Base-by-base conservation (phyloP, 306 rosid species). In the Inga leiocalycina region DNA sequence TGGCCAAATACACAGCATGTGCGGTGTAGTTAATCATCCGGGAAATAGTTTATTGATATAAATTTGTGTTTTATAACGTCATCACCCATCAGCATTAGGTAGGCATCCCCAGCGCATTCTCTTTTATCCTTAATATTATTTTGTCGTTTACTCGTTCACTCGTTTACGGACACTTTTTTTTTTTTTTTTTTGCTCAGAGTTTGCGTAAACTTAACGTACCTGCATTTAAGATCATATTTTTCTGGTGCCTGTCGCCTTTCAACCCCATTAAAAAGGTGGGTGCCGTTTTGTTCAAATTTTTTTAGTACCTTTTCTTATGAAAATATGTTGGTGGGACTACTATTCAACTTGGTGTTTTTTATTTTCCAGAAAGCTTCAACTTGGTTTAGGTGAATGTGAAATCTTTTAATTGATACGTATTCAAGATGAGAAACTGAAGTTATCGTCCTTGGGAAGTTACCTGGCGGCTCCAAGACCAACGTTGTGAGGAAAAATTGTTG, bases 401-500 rank as follows among this genome's bases (percentile, higher is more conserved):
- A 52, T 17, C 22, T 17, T 20, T 7, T 56, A 56, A 20, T 56
- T 39, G 6, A 39, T 39, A 5, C 7, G 41, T 37, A 5, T 37
- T 34, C 15, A 35, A 67, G 13, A 67, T 16, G 48, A 67, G 19
- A 49, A 49, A 39, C 0, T 7, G 1, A 19, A 39, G 12, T 8
- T 67, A 14, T 37, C 2, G 22, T 1, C 14, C 22, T 24, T 24
- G 44, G 62, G 24, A 8, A 30, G 7, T 27, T 51, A 87, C 91
- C 91, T 84, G 68, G 91, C 84, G 66, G 91, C 91, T 71, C 91
- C 91, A n/a, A 88, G 86, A 11, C 89, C 91, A 75, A 88, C 68
- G 54, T 88, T 88, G 51, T 88, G 91, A 71, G 91, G 91, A 20
- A 88, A 88, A 76, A 88, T 75, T 19, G 89, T 88, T 52, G 91